phyloP scores from a whole-genome alignment of 441 rosid genomes.

The Eruca vesicaria region DNA sequence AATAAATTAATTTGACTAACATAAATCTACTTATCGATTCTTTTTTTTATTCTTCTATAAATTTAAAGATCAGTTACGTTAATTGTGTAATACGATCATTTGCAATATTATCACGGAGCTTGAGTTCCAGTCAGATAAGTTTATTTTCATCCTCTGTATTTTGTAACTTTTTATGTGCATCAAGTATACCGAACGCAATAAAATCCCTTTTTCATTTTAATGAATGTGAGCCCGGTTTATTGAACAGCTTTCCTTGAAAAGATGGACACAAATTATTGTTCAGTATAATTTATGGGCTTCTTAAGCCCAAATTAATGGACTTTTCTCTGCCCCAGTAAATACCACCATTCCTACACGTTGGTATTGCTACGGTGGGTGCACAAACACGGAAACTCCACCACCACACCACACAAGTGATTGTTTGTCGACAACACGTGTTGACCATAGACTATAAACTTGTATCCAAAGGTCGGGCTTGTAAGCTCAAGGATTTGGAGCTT shows the following conservation, averaged over 20 bases:
- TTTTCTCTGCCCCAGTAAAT: neutral
- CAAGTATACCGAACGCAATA: neutral
- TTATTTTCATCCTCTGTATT: neutral
- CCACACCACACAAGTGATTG: constrained; percentile 28
- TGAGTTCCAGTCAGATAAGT: neutral
- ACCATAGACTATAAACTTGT: neutral
- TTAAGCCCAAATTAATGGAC: neutral
- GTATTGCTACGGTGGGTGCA: neutral
- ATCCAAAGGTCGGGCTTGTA: neutral
- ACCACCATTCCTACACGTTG: neutral
- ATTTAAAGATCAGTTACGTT: no score
- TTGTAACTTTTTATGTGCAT: constrained; percentile 2
- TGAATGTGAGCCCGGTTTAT: neutral
- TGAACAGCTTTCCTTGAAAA: neutral
- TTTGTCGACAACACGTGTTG: constrained; percentile 31
- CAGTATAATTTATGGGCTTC: neutral
- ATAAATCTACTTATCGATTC: neutral
- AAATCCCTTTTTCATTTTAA: neutral
- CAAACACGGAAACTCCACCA: neutral
- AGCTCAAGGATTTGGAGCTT: no score
- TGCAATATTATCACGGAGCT: neutral
- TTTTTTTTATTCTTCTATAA: neutral
- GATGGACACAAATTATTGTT: neutral
- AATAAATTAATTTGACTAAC: neutral
- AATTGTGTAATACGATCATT: no score